Base-by-base conservation (phyloP, 176 grass and related monocot species). In the Microstegium vimineum region DNA sequence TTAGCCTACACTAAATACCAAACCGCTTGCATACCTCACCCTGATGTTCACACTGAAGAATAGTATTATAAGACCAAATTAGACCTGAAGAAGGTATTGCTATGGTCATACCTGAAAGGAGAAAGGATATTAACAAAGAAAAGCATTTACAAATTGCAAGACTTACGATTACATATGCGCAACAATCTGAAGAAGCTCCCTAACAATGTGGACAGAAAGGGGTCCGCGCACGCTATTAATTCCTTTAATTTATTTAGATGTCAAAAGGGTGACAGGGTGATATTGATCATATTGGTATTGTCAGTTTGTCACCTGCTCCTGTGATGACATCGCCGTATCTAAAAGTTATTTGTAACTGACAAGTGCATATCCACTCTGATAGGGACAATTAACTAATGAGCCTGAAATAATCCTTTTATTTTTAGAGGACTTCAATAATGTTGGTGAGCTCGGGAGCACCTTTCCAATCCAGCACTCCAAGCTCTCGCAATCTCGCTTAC, bases 61-160 rank as follows among this genome's bases (percentile, higher is more conserved):
- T 15, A 40, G 17, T 80, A 76, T 52, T 52, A 80, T 80, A 74
- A 60, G 68, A 84, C 47, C 66, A 62, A 15, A n/a, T n/a, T n/a
- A n/a, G n/a, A 30, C 26, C 60, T 62, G 26, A 62, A 62, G 60
- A 62, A 62, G 26, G 26, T 14, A 30, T 6, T 62, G 15, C 12
- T 15, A 62, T 30, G 60, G 12, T 7, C 32, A 27, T 20, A 80
- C 74, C 17, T 45, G 8, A 31, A 64, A 38, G 26, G 59, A 45
- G 60, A 47, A 64, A 15, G 5, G 26, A 46, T 14, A 62, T 43
- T 64, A 32, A 30, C 5, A 15, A 79, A 35, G 6, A 66, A 68
- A 67, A 52, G 12, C 11, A 67, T 51, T 15, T 25, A 43, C 77
- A 67, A 67, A 66, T 67, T 66, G 77, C 37, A 32, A 46, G 61